Evolutionary conservation across 805 yeast species (phyloP), one percentile per base, ranked within the genome.

Genomic region (Wickerhamiella bombiphila): DNA sequence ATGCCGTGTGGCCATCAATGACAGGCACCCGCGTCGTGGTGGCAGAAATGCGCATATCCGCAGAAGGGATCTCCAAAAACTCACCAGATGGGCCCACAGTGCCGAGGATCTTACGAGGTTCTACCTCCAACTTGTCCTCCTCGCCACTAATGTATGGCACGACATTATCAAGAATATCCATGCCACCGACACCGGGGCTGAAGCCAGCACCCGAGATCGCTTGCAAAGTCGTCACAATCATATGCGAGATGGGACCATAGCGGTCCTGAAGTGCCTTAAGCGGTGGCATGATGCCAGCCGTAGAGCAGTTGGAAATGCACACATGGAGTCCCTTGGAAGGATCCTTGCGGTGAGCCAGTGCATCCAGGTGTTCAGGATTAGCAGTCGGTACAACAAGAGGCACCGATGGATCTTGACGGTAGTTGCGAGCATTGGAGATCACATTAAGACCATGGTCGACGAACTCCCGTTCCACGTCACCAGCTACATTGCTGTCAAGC

Each of bases 151-250:
- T 91, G 69, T 66, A 91, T 30, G 98, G 98, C 39, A 91, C 83
- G 48, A 91, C 70, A 63, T 91, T 91, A 63, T 91, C 98, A 51
- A 91, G 68, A 39, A 88, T 75, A 56, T 91, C 97, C 60, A 91
- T 86, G 47, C 93, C 91, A 17, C 94, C 75, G 40, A 86, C 94
- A 58, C 98, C 98, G 35, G 98, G 98, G 7, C 94, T 80, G 59
- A 81, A 91, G 2, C 98, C 98, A 17, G 94, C 98, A 51, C 98
- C 98, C 3, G 97, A 86, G 47, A 91, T 82, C 28, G 98, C 98
- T 60, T 91, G 98, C 59, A 91, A 61, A 13, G 98, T 91, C 39
- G 96, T 82, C 35, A 94, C 72, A 11, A 94, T 77, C 49, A 88
- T 70, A 18, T 76, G 69, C 42, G 81, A 86, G 42, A 91, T 72